Percentiles rank a stretch among this genome's conserved stretches.
phyloP scores from a whole-genome alignment of 495 filamentous ascomycete genomes.

The Hypoxylon perforatum region DNA sequence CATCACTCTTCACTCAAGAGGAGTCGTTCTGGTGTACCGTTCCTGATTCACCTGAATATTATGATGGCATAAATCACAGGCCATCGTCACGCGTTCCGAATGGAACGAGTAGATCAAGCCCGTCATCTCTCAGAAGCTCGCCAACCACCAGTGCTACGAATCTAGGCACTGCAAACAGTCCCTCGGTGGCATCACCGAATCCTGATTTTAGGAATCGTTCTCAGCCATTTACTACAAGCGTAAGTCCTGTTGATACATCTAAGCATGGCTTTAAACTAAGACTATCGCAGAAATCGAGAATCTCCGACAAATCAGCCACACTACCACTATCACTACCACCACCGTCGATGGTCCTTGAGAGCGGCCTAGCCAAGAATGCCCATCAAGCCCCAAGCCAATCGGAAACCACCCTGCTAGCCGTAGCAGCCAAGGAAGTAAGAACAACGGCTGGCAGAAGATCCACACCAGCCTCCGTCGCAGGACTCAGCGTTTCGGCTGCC shows the following conservation, averaged over 20 bases:
- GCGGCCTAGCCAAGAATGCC: not conserved
- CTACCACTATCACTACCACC: no score
- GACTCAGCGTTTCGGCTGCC: not conserved
- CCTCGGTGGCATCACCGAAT: not conserved
- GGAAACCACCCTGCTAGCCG: no score
- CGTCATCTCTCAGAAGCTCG: not conserved
- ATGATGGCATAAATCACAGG: not conserved
- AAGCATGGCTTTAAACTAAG: not conserved
- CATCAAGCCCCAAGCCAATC: no score
- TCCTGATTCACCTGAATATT: not conserved
- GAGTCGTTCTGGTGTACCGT: not conserved
- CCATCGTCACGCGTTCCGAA: not conserved
- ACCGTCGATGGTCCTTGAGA: not conserved
- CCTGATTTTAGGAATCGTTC: not conserved
- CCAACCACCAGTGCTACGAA: not conserved
- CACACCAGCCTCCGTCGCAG: not conserved
- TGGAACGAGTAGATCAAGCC: not conserved
- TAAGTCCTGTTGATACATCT: slow-evolving; percentile 1
- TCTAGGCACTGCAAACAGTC: not conserved
- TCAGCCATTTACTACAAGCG: not conserved
- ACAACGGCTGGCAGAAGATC: not conserved
- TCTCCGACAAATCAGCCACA: not conserved
- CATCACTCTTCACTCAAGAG: not conserved
- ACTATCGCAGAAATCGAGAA: slow-evolving; percentile 11
- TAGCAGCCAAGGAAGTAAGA: not conserved